Conservation (phyloP, 129 eudicot species). For the Tanacetum coccineum region DNA sequence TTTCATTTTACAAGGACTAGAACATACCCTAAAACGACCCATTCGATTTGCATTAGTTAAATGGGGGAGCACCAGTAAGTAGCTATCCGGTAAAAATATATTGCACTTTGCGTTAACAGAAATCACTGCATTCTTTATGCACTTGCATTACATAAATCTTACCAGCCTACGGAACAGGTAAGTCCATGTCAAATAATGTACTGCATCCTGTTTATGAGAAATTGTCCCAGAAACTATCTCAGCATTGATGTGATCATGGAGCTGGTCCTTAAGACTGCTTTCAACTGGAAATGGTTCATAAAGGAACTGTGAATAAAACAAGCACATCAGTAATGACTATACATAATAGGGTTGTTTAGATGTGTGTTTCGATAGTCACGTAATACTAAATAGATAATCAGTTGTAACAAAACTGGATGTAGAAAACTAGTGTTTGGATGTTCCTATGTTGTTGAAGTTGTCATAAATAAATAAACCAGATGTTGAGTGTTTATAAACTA, state of each 20-base stretch:
- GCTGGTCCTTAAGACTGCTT: slow-evolving; percentile 92
- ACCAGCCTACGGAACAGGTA: slow-evolving; percentile 90
- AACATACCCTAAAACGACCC: no score
- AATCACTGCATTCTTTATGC: not conserved
- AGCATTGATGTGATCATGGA: slow-evolving; percentile 93
- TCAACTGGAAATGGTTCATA: slow-evolving; percentile 99
- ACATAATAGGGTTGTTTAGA: slow-evolving; percentile 6
- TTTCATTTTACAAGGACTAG: no score
- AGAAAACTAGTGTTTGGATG: no score
- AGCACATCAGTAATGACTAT: slow-evolving; percentile 7
- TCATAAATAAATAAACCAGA: no score
- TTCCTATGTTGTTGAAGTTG: no score
- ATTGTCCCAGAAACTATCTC: slow-evolving; percentile 97
- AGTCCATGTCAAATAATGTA: slow-evolving; percentile 97
- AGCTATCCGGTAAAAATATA: not conserved
- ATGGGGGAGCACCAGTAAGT: slow-evolving; percentile 1
- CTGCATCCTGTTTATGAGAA: slow-evolving; percentile 89
- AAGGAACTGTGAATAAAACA: slow-evolving; percentile 59
- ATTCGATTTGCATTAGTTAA: no score
- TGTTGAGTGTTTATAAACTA: no score
- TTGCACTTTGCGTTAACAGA: slow-evolving; percentile 12
- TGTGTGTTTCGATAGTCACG: no score
- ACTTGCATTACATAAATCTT: slow-evolving; percentile 24
- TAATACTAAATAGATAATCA: no score
- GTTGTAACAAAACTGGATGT: no score